Conservation (phyloP, 1,139 yeast species). For the Candida glucosophila region DNA sequence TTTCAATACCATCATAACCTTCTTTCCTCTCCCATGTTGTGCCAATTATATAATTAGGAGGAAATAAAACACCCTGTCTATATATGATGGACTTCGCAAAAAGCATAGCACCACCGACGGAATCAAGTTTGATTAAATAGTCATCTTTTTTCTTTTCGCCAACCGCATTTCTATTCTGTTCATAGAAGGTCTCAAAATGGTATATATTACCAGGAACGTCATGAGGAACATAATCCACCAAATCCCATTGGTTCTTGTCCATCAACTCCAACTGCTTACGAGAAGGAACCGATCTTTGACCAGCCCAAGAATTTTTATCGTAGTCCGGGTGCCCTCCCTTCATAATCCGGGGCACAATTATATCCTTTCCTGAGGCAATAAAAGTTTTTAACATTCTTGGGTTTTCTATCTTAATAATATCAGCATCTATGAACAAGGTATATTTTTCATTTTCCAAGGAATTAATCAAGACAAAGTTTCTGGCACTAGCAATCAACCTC, state of each 20-base stretch:
- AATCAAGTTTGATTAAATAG: slow-evolving; percentile 25
- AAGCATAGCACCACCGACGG: slow-evolving; percentile 44
- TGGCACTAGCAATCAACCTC: slow-evolving; percentile 23
- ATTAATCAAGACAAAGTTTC: slow-evolving; percentile 26
- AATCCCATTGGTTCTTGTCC: slow-evolving; percentile 24
- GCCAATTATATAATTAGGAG: slow-evolving; percentile 38
- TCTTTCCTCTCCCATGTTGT: slow-evolving; percentile 39
- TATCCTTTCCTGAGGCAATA: slow-evolving; percentile 25
- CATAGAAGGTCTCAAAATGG: slow-evolving; percentile 21
- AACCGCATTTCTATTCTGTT: slow-evolving; percentile 8
- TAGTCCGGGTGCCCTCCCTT: slow-evolving; percentile 21
- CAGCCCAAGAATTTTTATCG: slow-evolving; percentile 43
- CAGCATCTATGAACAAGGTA: slow-evolving; percentile 39
- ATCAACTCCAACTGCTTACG: slow-evolving; percentile 21
- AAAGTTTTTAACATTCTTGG: slow-evolving; percentile 21
- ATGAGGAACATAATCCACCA: slow-evolving; percentile 29
- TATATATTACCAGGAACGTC: slow-evolving; percentile 22
- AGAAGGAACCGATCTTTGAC: slow-evolving; percentile 29
- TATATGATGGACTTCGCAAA: slow-evolving; percentile 32
- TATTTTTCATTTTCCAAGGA: slow-evolving; percentile 22
- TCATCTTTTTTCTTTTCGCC: slow-evolving; percentile 8
- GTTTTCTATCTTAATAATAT: slow-evolving; percentile 22
- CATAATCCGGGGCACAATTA: slow-evolving; percentile 33
- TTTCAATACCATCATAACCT: slow-evolving; percentile 47
- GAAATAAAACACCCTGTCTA: slow-evolving; percentile 38